phyloP scores from a whole-genome alignment of 805 yeast species.

The Maudiozyma serrabonitensis region DNA sequence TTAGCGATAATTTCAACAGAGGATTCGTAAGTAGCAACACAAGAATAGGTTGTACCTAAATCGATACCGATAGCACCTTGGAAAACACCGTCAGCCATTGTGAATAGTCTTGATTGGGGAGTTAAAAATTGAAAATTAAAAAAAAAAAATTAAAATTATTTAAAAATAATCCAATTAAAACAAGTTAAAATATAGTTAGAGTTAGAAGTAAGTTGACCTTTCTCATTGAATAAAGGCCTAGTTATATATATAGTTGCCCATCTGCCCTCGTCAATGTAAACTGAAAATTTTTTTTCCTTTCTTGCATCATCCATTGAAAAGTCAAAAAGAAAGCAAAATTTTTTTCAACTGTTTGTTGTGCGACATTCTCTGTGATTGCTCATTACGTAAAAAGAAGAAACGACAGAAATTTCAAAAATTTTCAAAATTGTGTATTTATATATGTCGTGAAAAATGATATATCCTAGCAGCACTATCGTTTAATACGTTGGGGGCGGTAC shows the following conservation, averaged over 20 bases:
- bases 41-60: constrained; percentile 79
- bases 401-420: neutral
- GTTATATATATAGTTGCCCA: neutral
- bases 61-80: constrained; percentile 99
- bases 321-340: neutral
- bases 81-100: constrained; percentile 96
- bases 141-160: neutral
- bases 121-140: neutral
- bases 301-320: neutral
- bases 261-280: neutral
- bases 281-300: neutral
- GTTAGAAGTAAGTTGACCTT: neutral
- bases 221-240: neutral
- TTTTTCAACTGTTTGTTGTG: neutral
- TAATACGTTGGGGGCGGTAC: no score
- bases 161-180: neutral
- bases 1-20: constrained; percentile 73
- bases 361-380: neutral
- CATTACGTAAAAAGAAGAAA: neutral
- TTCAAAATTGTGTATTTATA: neutral
- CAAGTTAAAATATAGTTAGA: neutral
- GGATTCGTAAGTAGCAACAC: constrained; percentile 72
- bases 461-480: no score
- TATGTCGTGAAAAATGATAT: no score
- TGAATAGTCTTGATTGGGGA: constrained; percentile 22